phyloP scores from a whole-genome alignment of 768 basidiomycete genomes.

The Amanita brunnescens region DNA sequence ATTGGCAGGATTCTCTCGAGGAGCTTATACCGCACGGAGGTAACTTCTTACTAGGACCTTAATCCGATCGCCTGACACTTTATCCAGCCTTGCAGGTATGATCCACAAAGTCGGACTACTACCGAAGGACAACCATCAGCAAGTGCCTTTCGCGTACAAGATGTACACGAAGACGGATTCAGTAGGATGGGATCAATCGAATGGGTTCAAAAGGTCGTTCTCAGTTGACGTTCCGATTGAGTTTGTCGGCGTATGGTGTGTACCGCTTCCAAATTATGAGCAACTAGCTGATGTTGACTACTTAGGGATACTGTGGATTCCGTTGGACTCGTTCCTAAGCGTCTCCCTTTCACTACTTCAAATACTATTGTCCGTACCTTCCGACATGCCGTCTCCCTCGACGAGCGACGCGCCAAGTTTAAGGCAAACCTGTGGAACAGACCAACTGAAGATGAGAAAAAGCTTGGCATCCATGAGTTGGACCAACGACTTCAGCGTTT shows the following conservation, averaged over 20 bases:
- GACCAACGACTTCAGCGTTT: neutral
- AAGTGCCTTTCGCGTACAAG: slow-evolving; percentile 56
- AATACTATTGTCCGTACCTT: slow-evolving; percentile 49
- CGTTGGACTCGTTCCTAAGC: slow-evolving; percentile 43
- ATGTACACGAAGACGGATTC: slow-evolving; percentile 49
- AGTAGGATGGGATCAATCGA: slow-evolving; percentile 38
- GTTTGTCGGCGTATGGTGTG: slow-evolving; percentile 51
- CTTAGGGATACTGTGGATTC: slow-evolving; percentile 62
- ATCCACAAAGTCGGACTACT: slow-evolving; percentile 43
- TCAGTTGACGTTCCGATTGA: slow-evolving; percentile 45
- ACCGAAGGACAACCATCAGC: slow-evolving; percentile 39
- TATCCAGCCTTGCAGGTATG: slow-evolving; percentile 38
- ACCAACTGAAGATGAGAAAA: slow-evolving; percentile 20
- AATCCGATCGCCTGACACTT: neutral
- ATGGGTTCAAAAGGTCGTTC: slow-evolving; percentile 49
- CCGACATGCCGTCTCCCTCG: slow-evolving; percentile 58
- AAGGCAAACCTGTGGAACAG: slow-evolving; percentile 44
- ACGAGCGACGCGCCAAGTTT: slow-evolving; percentile 54
- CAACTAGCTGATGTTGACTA: neutral
- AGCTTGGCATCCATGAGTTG: slow-evolving; percentile 13
- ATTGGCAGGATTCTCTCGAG: slow-evolving; percentile 45
- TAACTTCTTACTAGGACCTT: slow-evolving; percentile 9
- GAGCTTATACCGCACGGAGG: slow-evolving; percentile 55
- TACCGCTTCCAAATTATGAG: neutral
- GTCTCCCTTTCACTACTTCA: slow-evolving; percentile 49